Base-by-base conservation (phyloP, 2,329 filamentous ascomycete genomes). In the Colletotrichum sp. region DNA sequence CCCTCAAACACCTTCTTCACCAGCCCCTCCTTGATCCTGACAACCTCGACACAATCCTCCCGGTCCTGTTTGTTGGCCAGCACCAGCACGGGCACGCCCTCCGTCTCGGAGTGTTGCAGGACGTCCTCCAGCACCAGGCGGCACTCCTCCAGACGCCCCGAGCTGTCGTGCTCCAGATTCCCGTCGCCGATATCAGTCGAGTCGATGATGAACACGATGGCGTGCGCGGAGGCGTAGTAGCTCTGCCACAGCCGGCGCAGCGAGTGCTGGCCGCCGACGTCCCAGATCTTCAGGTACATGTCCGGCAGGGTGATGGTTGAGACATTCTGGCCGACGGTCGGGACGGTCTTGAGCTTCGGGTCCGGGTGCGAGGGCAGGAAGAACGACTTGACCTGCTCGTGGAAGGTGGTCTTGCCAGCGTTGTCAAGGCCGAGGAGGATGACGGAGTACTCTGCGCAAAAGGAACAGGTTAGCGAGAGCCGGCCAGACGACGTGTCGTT, bases 231-330 rank as follows among this genome's bases (percentile, higher is more conserved):
- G 66, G 93, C 90, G 88, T 98, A 99, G 88, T 99, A 99, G 85
- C 93, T 95, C 85, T 98, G 95, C 97, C 97, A 99, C 36, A 98
- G 91, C 78, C 94, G 94, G 77, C 97, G 93, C 82, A 99, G 91
- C 32, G 92, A 94, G 82, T 97, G 93, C 85, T 99, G 97, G 8
- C 97, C 97, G 78, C 97, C 97, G 1, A 99, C 95, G 83, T 99
- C 97, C 97, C 97, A 98, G 80, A 99, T 94, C 88, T 98, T 98
- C 82, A 99, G 90, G 88, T 98, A 98, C 92, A 98, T 96, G 84
- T 98, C 95, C 18, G 95, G 94, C 28, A 98, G 90, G 27, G 94
- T 92, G 83, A 99, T 95, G 62, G 96, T 97, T 77, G 95, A 94
- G 78, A 98, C 96, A 86, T 98, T 98, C 85, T 98, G 97, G 78